Percentiles rank a stretch among this genome's conserved stretches.
phyloP scores from a whole-genome alignment of 495 filamentous ascomycete species.

The Aspergillus leporis region DNA sequence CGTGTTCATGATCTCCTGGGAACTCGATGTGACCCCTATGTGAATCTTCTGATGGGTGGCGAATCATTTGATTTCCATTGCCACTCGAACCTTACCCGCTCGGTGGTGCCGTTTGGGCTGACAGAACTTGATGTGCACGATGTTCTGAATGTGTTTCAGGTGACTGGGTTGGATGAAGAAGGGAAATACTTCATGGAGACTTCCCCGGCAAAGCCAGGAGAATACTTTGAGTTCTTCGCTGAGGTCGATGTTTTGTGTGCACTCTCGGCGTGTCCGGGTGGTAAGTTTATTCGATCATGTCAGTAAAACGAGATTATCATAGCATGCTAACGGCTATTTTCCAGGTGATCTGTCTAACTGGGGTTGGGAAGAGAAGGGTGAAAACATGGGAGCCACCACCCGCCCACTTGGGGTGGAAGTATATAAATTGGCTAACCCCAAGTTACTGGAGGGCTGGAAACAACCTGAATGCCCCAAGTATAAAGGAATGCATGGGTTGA shows the following conservation, averaged over 20 bases:
- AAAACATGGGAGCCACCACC: constrained; percentile 70
- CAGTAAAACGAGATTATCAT: constrained; percentile 5
- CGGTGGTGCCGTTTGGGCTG: constrained; percentile 65
- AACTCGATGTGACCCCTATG: constrained; percentile 75
- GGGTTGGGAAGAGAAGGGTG: constrained; percentile 69
- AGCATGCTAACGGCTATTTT: constrained; percentile 32
- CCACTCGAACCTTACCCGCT: constrained; percentile 76
- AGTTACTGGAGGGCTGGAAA: constrained; percentile 59
- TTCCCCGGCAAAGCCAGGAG: constrained; percentile 63
- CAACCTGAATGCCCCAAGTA: constrained; percentile 59
- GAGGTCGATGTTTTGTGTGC: constrained; percentile 76
- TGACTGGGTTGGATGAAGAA: constrained; percentile 69
- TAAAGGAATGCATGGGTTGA: constrained; percentile 67
- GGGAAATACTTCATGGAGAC: constrained; percentile 79
- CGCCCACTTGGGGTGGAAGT: constrained; percentile 73
- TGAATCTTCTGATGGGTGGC: constrained; percentile 69
- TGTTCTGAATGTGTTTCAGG: constrained; percentile 80
- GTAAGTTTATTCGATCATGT: constrained; percentile 27
- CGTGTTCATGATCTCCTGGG: constrained; percentile 73
- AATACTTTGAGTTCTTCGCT: constrained; percentile 76
- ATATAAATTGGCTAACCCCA: constrained; percentile 56
- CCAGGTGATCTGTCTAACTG: constrained; percentile 70
- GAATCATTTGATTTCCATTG: constrained; percentile 76
- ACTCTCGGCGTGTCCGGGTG: constrained; percentile 61
- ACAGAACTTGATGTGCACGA: constrained; percentile 76